Evolutionary conservation across 2,329 filamentous ascomycete species (phyloP), one percentile per base, ranked within the genome.

Genomic region (Curvularia verruculosa): DNA sequence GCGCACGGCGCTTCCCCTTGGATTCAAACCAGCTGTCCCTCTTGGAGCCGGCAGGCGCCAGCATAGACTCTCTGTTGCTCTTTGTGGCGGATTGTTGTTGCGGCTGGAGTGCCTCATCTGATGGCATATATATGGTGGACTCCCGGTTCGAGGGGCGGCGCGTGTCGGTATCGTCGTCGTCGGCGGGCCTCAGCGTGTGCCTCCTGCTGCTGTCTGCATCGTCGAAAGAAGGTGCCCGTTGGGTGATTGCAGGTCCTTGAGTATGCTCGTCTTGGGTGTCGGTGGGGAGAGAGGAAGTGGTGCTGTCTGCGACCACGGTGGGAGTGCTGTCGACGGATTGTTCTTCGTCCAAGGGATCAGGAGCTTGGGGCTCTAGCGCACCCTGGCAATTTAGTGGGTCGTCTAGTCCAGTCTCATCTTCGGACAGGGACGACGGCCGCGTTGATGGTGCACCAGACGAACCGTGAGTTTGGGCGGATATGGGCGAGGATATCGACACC

Each of bases 371-470:
- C 21, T 61, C 61, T 46, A 60, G 59, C 40, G 44, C 26, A 18
- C 60, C 54, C 26, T 59, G 57, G 43, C 54, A 28, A 37, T 69
- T 70, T 49, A 59, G 55, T 19, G 58, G 56, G 39, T 67, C 55
- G 23, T 70, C 63, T 40, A 58, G 39, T 37, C 53, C 59, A 18
- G 62, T 58, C 44, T 76, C 75, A 44, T 75, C 75, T 50, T 77
- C 75, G 37, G 75, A 77, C 49, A 77, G 63, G 26, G 75, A 77
- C 45, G 75, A 77, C 15, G 75, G 75, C 29, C 75, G 67, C 24
- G 75, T 77, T 29, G 75, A 77, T 10, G 74, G 71, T 47, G 74
- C 67, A 41, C 65, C 66, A 18, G 73, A 75, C 36, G 75, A 76
- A 44, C 68, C 72, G 54, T 76, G 73, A 19, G 74, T 76, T 60